phyloP scores from a whole-genome alignment of 495 filamentous ascomycete genomes.

The Aspergillus asperescens region DNA sequence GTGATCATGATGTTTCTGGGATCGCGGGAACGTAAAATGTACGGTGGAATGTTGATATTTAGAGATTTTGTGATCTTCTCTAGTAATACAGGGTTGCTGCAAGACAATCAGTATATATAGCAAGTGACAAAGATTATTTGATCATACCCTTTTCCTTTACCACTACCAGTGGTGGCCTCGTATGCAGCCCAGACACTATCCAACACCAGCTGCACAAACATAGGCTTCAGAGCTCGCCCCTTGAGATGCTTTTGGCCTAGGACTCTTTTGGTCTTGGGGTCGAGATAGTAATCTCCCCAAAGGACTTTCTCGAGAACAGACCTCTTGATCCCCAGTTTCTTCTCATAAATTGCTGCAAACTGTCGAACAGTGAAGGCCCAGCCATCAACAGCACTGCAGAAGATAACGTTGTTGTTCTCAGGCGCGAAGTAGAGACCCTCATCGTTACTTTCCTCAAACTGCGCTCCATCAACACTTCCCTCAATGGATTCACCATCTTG shows the following conservation, averaged over 20 bases:
- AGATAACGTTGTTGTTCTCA: constrained; percentile 98
- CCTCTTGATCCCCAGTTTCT: constrained; percentile 92
- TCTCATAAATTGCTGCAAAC: constrained; percentile 91
- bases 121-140: constrained; percentile 13
- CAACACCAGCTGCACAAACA: constrained; percentile 96
- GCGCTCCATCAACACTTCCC: constrained; percentile 35
- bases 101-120: constrained; percentile 14
- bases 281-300: constrained; percentile 95
- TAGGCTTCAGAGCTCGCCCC: constrained; percentile 82
- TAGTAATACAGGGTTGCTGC: constrained; percentile 69
- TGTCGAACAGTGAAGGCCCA: constrained; percentile 97
- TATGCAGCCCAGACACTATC: constrained; percentile 98
- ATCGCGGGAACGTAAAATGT: constrained; percentile 81
- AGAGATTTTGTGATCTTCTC: constrained; percentile 95
- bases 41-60: constrained; percentile 72
- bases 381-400: constrained; percentile 92
- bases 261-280: constrained; percentile 94
- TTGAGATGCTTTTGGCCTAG: constrained; percentile 89
- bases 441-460: constrained; percentile 90
- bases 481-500: constrained; percentile 49
- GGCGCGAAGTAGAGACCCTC: constrained; percentile 98
- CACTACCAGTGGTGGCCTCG: constrained; percentile 76
- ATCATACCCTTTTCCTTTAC: constrained; percentile 72
- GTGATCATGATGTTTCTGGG: constrained; percentile 76
- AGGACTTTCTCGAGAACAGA: constrained; percentile 88